A percentile compares a stretch with the other conserved stretches of the same genome.
These are phyloP conservation scores for Phlebiopsis flavidoalba DNA, from an alignment of 768 basidiomycete genomes.

Conservation along the genomic window DNA sequence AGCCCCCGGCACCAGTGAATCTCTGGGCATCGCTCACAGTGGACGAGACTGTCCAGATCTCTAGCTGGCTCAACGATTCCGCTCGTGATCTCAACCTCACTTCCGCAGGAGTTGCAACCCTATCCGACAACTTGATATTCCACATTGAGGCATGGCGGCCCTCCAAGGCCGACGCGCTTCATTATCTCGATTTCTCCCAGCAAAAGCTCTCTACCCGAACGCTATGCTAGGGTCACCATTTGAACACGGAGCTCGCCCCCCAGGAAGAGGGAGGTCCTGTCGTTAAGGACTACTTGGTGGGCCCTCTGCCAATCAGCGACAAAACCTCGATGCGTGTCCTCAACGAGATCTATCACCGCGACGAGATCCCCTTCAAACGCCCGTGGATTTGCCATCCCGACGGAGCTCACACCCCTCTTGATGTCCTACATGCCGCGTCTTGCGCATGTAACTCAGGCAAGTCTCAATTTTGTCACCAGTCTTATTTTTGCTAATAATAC, in stretches of 20 bases:
- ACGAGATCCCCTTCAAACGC: constrained; percentile 51
- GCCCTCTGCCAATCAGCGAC: constrained; percentile 45
- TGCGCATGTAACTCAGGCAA: constrained; percentile 37
- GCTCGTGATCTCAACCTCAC: constrained; percentile 47
- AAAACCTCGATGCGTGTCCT: constrained; percentile 36
- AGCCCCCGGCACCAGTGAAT: constrained; percentile 40
- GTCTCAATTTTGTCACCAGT: constrained; percentile 10
- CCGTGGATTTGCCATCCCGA: constrained; percentile 30
- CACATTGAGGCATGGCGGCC: constrained; percentile 47
- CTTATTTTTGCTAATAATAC: not conserved
- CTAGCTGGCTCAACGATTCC: constrained; percentile 40
- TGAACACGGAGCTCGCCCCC: not conserved
- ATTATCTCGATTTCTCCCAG: constrained; percentile 36
- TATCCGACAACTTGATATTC: constrained; percentile 47
- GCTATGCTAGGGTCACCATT: constrained; percentile 41
- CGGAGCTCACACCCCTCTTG: constrained; percentile 29
- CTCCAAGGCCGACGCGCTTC: constrained; percentile 40
- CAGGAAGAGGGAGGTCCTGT: constrained; percentile 26
- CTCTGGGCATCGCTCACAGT: constrained; percentile 48
- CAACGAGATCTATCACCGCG: constrained; percentile 47
- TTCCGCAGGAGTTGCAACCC: constrained; percentile 19
- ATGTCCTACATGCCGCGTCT: constrained; percentile 30
- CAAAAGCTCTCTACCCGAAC: constrained; percentile 30
- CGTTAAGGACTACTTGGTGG: constrained; percentile 53
- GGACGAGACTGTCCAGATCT: constrained; percentile 37